A percentile compares a stretch with the other conserved stretches of the same genome.
These are phyloP conservation scores for Leccinum ambiguum DNA, from an alignment of 1,284 basidiomycete species.

Conservation along the genomic window DNA sequence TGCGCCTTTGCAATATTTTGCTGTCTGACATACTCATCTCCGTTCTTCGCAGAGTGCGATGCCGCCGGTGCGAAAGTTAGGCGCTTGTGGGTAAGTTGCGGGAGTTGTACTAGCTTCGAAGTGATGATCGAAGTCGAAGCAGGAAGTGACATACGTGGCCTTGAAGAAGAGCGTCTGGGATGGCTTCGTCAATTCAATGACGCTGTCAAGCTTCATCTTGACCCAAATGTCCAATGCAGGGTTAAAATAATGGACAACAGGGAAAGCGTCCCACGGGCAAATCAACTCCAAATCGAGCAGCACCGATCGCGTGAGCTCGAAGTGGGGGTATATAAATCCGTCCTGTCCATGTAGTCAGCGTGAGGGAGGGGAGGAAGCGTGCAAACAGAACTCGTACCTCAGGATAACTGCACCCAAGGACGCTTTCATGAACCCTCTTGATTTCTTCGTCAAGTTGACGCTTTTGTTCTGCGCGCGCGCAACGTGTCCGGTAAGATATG, in stretches of 20 bases:
- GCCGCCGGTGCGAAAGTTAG: background rate
- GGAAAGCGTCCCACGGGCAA: background rate
- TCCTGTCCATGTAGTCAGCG: background rate
- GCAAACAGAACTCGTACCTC: background rate
- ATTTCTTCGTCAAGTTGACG: background rate
- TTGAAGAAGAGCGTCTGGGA: slow-evolving; percentile 1
- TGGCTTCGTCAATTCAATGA: background rate
- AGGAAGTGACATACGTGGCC: background rate
- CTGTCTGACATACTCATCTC: background rate
- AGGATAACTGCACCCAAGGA: background rate
- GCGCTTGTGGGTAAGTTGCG: background rate
- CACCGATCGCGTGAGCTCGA: background rate
- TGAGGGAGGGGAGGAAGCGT: background rate
- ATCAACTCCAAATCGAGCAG: background rate
- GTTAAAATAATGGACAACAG: background rate
- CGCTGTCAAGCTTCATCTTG: background rate
- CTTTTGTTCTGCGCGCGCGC: background rate
- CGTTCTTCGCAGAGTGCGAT: background rate
- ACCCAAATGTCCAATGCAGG: background rate
- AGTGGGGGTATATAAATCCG: background rate
- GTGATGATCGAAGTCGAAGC: background rate
- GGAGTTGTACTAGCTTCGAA: background rate
- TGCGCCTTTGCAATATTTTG: background rate
- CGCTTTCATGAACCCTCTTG: background rate
- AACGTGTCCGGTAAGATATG: background rate